Percentiles rank a stretch among this genome's conserved stretches.
Conservation (phyloP, 768 basidiomycete genomes). For the Postia placenta region DNA sequence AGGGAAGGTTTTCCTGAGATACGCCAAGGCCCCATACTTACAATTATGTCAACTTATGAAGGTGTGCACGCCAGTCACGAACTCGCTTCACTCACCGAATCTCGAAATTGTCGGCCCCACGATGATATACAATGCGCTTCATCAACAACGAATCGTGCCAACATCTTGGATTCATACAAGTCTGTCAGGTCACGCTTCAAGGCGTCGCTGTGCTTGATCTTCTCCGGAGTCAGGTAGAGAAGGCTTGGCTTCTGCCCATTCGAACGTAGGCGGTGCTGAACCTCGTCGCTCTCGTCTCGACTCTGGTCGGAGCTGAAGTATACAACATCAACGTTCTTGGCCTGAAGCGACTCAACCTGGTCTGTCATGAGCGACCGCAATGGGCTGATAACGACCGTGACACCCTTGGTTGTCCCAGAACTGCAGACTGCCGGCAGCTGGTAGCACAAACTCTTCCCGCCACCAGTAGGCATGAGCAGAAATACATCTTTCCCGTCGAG, state of each 20-base stretch:
- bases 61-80: background rate
- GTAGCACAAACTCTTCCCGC: conserved; percentile 85
- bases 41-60: background rate
- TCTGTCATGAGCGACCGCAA: conserved; percentile 86
- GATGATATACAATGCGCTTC: conserved; percentile 93
- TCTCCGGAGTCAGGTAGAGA: conserved; percentile 91
- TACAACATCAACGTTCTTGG: conserved; percentile 63
- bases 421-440: conserved; percentile 86
- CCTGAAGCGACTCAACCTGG: conserved; percentile 66
- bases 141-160: conserved; percentile 92
- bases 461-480: conserved; percentile 94
- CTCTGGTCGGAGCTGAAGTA: conserved; percentile 57
- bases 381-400: conserved; percentile 89
- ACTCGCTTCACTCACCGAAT: conserved; percentile 46
- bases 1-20: conserved; percentile 70
- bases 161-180: conserved; percentile 48
- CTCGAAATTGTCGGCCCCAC: conserved; percentile 93
- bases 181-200: conserved; percentile 49
- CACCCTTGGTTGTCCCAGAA: conserved; percentile 64
- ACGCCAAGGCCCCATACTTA: conserved; percentile 64
- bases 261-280: conserved; percentile 39
- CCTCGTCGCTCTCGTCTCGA: conserved; percentile 29
- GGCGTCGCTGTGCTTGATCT: conserved; percentile 56
- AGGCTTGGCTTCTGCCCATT: conserved; percentile 49
- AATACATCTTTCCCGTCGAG: conserved; percentile 83